Conservation (phyloP, 768 basidiomycete genomes). For the Lactarius sp. region DNA sequence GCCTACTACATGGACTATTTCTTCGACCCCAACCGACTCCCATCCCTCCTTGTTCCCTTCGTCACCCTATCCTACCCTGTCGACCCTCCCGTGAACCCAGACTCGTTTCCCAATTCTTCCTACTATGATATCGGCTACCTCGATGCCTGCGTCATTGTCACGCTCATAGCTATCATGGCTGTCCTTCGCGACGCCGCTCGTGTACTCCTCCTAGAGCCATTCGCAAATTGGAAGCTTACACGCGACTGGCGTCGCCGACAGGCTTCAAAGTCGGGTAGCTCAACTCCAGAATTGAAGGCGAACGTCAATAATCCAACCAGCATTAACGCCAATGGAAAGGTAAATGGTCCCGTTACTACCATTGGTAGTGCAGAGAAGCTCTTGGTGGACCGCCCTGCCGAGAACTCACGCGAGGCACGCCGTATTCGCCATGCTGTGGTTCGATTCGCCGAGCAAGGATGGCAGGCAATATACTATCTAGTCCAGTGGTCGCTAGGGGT, state of each 20-base stretch:
- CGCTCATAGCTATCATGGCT: conserved; percentile 86
- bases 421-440: conserved; percentile 66
- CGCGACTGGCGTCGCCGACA: conserved; percentile 40
- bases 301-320: conserved; percentile 26
- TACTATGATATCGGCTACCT: conserved; percentile 71
- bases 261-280: conserved; percentile 23
- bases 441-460: conserved; percentile 94
- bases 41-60: conserved; percentile 59
- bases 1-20: conserved; percentile 23
- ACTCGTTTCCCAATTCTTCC: conserved; percentile 65
- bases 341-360: conserved; percentile 38
- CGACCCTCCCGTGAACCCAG: conserved; percentile 48
- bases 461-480: conserved; percentile 78
- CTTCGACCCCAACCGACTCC: conserved; percentile 32
- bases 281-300: conserved; percentile 25
- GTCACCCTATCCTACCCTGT: conserved; percentile 69
- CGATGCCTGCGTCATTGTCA: conserved; percentile 75
- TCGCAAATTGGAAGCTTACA: conserved; percentile 71
- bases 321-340: conserved; percentile 30
- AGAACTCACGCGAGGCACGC: conserved; percentile 46
- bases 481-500: conserved; percentile 72
- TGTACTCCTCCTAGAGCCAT: conserved; percentile 69
- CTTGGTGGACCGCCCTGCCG: conserved; percentile 27
- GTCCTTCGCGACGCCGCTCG: conserved; percentile 75
- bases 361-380: conserved; percentile 29